Conservation (phyloP, 768 basidiomycete genomes). For the Suillus fuscotomentosus region DNA sequence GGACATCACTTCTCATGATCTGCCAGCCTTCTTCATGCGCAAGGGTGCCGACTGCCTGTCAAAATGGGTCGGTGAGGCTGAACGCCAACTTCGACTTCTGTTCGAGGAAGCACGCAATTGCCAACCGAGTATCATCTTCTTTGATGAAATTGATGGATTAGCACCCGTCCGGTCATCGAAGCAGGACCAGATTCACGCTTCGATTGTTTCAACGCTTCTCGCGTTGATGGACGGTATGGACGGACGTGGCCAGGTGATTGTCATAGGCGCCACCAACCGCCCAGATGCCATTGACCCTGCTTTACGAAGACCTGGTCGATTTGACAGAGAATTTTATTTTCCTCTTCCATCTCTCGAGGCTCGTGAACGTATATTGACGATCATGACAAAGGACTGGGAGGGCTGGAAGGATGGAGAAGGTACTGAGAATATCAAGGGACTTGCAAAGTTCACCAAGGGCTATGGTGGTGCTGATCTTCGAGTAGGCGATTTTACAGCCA, state of each 20-base stretch:
- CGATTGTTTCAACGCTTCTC: conserved; percentile 92
- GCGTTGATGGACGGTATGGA: conserved; percentile 99
- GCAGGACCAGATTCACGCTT: conserved; percentile 98
- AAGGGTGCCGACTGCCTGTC: conserved; percentile 98
- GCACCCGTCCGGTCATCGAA: conserved; percentile 98
- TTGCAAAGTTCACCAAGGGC: conserved; percentile 92
- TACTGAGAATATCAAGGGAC: conserved; percentile 51
- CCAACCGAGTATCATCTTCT: conserved; percentile 98
- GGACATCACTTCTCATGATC: background rate
- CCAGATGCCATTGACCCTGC: conserved; percentile 99
- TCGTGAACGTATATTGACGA: conserved; percentile 81
- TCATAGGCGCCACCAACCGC: conserved; percentile 97
- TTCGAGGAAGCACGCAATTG: conserved; percentile 94
- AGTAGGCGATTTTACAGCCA: conserved; percentile 45
- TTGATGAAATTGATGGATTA: conserved; percentile 98
- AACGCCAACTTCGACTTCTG: conserved; percentile 88
- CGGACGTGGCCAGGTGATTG: conserved; percentile 93
- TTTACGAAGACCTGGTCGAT: conserved; percentile 87
- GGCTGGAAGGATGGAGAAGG: conserved; percentile 66
- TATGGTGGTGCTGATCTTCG: conserved; percentile 97
- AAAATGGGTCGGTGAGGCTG: conserved; percentile 99
- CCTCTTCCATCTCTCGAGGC: conserved; percentile 84
- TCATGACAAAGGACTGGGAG: conserved; percentile 89
- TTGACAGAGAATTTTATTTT: conserved; percentile 98
- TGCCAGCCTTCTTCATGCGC: conserved; percentile 96